Conservation (phyloP, 805 yeast species). For the Ogataea nonfermentans region DNA sequence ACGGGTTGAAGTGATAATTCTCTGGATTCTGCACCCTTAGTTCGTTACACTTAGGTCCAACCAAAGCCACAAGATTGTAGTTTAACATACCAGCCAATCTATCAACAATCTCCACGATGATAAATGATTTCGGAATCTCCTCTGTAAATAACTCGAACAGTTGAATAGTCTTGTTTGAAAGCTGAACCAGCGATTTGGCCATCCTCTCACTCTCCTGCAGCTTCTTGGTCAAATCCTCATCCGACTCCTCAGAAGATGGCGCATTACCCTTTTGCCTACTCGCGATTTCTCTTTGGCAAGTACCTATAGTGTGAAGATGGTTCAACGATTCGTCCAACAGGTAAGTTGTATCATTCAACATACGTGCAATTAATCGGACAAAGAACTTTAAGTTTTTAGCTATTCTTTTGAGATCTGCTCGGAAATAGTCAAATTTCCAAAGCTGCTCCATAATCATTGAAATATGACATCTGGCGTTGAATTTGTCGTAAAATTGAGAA, state of each 20-base stretch:
- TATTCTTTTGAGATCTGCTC: slow-evolving; percentile 64
- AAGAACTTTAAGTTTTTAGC: slow-evolving; percentile 75
- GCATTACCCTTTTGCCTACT: slow-evolving; percentile 41
- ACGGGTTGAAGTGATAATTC: slow-evolving; percentile 80
- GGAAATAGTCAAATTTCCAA: slow-evolving; percentile 73
- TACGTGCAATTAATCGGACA: slow-evolving; percentile 87
- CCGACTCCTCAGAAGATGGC: slow-evolving; percentile 46
- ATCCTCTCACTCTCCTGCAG: slow-evolving; percentile 65
- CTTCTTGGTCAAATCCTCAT: slow-evolving; percentile 58
- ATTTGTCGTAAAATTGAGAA: slow-evolving; percentile 93
- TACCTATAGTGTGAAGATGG: slow-evolving; percentile 74
- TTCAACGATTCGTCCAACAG: slow-evolving; percentile 86
- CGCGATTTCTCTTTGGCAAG: slow-evolving; percentile 62
- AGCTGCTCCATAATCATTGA: slow-evolving; percentile 78
- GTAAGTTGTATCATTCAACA: slow-evolving; percentile 92
- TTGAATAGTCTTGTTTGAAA: slow-evolving; percentile 78
- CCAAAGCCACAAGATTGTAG: slow-evolving; percentile 87
- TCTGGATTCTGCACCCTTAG: slow-evolving; percentile 83
- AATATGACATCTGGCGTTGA: slow-evolving; percentile 84
- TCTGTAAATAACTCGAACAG: slow-evolving; percentile 78
- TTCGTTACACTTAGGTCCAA: slow-evolving; percentile 91
- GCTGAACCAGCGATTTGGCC: slow-evolving; percentile 78
- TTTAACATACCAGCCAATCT: slow-evolving; percentile 94
- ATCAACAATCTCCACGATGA: slow-evolving; percentile 86
- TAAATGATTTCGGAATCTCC: slow-evolving; percentile 84